phyloP scores from a whole-genome alignment of 768 basidiomycete species.

The Rossbeevera mucosa region DNA sequence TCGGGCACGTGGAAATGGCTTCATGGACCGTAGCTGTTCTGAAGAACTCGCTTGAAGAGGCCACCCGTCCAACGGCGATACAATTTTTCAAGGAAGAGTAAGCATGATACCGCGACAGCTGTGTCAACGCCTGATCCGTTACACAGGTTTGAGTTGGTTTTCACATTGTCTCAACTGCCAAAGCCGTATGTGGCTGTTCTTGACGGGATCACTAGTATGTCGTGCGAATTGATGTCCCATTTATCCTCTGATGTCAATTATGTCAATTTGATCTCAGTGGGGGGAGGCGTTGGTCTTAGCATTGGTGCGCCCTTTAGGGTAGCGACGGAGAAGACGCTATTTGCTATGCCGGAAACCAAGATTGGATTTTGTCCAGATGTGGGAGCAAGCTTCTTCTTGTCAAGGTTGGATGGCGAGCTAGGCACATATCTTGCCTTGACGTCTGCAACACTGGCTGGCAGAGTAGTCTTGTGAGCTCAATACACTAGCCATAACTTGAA shows the following conservation, averaged over 20 bases:
- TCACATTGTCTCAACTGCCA: conserved; percentile 57
- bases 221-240: conserved; percentile 4
- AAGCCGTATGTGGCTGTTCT: conserved; percentile 92
- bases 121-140: conserved; percentile 8
- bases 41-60: conserved; percentile 42
- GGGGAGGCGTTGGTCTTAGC: conserved; percentile 89
- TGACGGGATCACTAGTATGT: conserved; percentile 87
- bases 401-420: conserved; percentile 83
- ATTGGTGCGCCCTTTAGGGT: conserved; percentile 85
- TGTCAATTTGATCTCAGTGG: conserved; percentile 53
- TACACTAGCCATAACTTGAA: neutral
- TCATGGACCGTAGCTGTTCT: conserved; percentile 47
- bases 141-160: conserved; percentile 75
- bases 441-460: conserved; percentile 62
- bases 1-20: conserved; percentile 1
- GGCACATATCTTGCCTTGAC: conserved; percentile 95
- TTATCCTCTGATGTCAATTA: conserved; percentile 1
- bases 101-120: conserved; percentile 30
- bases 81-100: conserved; percentile 90
- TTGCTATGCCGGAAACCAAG: conserved; percentile 97
- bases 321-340: conserved; percentile 86
- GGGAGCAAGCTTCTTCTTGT: conserved; percentile 85
- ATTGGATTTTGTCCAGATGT: conserved; percentile 92
- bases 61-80: conserved; percentile 59
- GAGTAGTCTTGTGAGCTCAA: conserved; percentile 76